Evolutionary conservation across 2,329 filamentous ascomycete species (phyloP), one percentile per base, ranked within the genome.

Genomic region (Nemania serpens): DNA sequence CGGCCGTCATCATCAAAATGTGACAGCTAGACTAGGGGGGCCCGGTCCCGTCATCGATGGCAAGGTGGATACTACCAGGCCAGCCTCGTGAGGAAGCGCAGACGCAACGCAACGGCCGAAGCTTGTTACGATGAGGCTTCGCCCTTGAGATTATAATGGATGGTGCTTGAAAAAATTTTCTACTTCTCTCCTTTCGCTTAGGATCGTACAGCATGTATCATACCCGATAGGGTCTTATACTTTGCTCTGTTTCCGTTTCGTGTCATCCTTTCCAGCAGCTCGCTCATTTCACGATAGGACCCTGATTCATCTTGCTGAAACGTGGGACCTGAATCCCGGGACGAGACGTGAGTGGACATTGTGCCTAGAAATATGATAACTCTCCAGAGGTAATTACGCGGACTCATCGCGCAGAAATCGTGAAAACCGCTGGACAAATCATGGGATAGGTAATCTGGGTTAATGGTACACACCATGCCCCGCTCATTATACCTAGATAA

Each of bases 1-100:
- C 62, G 65, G 62, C 61, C 59, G 54, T 65, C 66, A 68, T 50
- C 55, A 37, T 57, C 36, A 63, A 64, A 63, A 66, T 59, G 63
- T 68, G 65, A 68, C 66, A 65, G 59, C 52, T 58, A 53, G 61
- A 66, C 49, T 29, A 49, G 56, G 50, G 50, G 51, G 22, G 36
- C 47, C 61, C 34, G 37, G 45, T 45, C 42, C 53, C 33, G 57
- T 49, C 52, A 47, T 50, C 50, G 43, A 42, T 43, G 48, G n/a
- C n/a, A n/a, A n/a, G 34, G 43, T 55, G 42, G 57, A 20, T 41
- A 45, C 25, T 47, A n/a, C 41, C 39, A n/a, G 37, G 33, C 22
- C 17, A 55, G 51, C 50, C 50, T 59, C 49, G 45, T 33, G 45
- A 48, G 15, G 42, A 15, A 15, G 42, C 18, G 11, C 36, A n/a